These are phyloP conservation scores for Globisporangium viniferum DNA, from an alignment of 352 stramenopile genomes.

Conservation along the genomic window DNA sequence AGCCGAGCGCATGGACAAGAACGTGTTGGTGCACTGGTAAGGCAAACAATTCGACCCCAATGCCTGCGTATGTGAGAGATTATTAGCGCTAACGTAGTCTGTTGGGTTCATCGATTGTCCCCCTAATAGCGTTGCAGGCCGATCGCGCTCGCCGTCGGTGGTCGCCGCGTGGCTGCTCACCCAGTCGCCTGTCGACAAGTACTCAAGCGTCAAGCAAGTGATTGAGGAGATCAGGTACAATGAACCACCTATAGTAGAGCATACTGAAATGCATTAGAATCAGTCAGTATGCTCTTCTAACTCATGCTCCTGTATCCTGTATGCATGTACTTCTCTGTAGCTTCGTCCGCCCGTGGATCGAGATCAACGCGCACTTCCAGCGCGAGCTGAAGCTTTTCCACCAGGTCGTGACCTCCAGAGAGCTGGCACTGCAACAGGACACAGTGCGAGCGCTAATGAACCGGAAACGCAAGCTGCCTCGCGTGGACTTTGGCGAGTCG, in stretches of 20 bases:
- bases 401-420: background rate
- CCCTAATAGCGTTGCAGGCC: conserved; percentile 50
- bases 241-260: too few species aligned
- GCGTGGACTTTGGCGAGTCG: conserved; percentile 52
- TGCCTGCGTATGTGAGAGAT: background rate
- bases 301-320: background rate
- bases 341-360: conserved; percentile 62
- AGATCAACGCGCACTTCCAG: conserved; percentile 61
- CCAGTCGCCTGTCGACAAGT: conserved; percentile 13
- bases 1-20: conserved; percentile 33
- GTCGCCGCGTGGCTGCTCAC: conserved; percentile 53
- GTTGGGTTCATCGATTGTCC: too few species aligned
- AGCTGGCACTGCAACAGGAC: conserved; percentile 3
- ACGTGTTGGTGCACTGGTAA: conserved; percentile 74
- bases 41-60: background rate
- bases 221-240: conserved; percentile 44
- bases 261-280: too few species aligned
- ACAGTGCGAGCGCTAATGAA: background rate
- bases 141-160: conserved; percentile 56
- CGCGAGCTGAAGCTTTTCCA: conserved; percentile 29
- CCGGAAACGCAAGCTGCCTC: conserved; percentile 21
- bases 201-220: conserved; percentile 27
- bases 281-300: background rate
- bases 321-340: conserved; percentile 16
- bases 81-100: background rate